Base-by-base conservation (phyloP, 345 rosid species). In the Mangifera indica region DNA sequence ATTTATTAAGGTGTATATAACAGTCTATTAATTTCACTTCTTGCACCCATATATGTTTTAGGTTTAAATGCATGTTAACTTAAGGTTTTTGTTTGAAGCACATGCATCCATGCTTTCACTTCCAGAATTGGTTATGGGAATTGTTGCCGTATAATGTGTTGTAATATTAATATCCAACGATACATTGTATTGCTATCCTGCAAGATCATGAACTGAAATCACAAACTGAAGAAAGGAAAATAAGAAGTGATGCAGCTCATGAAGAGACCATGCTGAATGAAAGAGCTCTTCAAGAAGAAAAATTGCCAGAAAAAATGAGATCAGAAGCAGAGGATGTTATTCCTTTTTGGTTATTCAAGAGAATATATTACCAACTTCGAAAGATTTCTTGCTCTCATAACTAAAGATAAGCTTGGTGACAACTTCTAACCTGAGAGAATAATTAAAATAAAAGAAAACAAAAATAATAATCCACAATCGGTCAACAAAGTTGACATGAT, bases 231-330 rank as follows among this genome's bases (percentile, higher is more conserved):
- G 99, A 90, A 82, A 91, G 91, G 79, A 92, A 80, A 84, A 75
- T 92, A 73, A 83, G 84, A 84, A 90, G 74, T 74, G 98, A 90
- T 82, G 94, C 95, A 74, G 97, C 91, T 70, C 73, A 81, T 70
- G 98, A 92, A 83, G 97, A 94, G 72, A 88, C 92, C 76, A 94
- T 83, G 75, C 86, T 91, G 80, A 88, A 81, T 78, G 98, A 88
- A 82, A 91, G 79, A 72, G 92, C 89, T 70, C 82, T 82, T 74
- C 86, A 84, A 74, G 98, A 92, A 81, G 98, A 91, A 85, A 91
- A 81, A 79, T 42, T 86, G 88, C 65, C 93, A 80, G 96, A 92
- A 76, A 89, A 87, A 81, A 91, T 89, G 72, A 90, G 81, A 74
- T 87, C 83, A 57, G 99, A 95, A 77, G 93, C 93, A 77, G 94